Base-by-base conservation (phyloP, 768 basidiomycete genomes). In the Leccinellum albellum region DNA sequence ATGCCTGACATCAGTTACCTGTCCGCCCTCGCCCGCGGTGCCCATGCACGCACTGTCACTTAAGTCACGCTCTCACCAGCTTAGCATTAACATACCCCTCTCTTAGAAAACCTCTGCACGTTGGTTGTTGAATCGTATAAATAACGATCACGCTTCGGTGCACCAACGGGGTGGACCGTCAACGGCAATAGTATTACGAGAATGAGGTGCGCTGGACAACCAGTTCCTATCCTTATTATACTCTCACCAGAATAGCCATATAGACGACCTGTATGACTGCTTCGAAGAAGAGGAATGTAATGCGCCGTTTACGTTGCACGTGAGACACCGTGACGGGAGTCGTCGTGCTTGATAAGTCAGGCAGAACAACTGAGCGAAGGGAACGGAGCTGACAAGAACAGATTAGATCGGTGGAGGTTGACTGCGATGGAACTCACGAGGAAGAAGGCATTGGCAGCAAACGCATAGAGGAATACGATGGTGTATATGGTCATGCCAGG, bases 371-470 rank as follows among this genome's bases (percentile, higher is more conserved):
- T 20, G 93, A 91, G 52, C 94, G 91, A 26, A 98, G 81, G 1
- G 95, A 96, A 45, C 94, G 92, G 23, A 97, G 85, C 94, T 96
- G 68, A 21, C n/a, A 33, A 42, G n/a, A 26, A n/a, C 7, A 15
- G 4, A 35, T 64, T 45, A 59, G 37, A 17, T 29, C 3, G 7
- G 24, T 12, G 1, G 21, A 6, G 6, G 4, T 12, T 10, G 1
- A 47, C 1, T n/a, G 7, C 20, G n/a, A 46, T n/a, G 15, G 13
- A 21, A 60, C 88, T 53, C 66, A 92, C 94, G 45, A 97, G 77
- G 82, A 98, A 98, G 76, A 98, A 95, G 0, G 87, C 93, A 60
- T 94, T 96, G 17, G 95, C 89, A 26, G 86, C 75, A 70, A 95
- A 93, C 13, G 85, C 82, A 72, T 99, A 99, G 31, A 89, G 58